Base-by-base conservation (phyloP, 2,329 filamentous ascomycete species). In the Achaetomium macrosporum region DNA sequence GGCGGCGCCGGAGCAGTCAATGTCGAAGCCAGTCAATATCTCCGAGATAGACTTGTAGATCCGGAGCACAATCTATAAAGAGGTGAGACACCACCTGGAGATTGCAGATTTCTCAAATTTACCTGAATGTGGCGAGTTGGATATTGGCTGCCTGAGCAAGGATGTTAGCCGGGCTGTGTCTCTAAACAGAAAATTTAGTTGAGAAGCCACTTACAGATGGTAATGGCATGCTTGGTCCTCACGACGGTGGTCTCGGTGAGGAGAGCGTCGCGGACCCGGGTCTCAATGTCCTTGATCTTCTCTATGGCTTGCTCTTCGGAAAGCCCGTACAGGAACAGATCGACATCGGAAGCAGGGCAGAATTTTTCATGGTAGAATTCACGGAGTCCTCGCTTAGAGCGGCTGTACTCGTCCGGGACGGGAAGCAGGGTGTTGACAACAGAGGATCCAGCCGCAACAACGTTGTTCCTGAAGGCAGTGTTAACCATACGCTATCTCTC, bases 21-120 rank as follows among this genome's bases (percentile, higher is more conserved):
- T 89, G 61, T 95, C 90, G 61, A 95, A 95, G 0, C 90, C 90
- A 3, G 89, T 90, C 20, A 95, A 76, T 35, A 95, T 91, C 66
- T 95, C 88, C 1, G 87, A 85, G 42, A 95, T 72, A 0, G 85
- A 90, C 63, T 89, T 88, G 73, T 95, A 95, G 36, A 93, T 82
- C 35, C 89, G 85, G 30, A 95, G 76, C 19, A 95, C 89, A 61
- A 95, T 90, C 75, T 92, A 56, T 5, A 29, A 3, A 30, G 30
- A 6, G 35, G 46, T 62, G 45, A 64, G 59, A 16, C 36, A 8
- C 8, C 25, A 42, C 10, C 16, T 20, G 12, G 4, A 33, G 25
- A 20, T 19, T 17, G 19, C 16, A 10, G 20, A 3, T 16, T 25
- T 20, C 2, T 25, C 15, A 2, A 40, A 16, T 63, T 51, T 65